Evolutionary conservation across 2,329 filamentous ascomycete genomes (phyloP).

Genomic region (Colletotrichum tropicale): DNA sequence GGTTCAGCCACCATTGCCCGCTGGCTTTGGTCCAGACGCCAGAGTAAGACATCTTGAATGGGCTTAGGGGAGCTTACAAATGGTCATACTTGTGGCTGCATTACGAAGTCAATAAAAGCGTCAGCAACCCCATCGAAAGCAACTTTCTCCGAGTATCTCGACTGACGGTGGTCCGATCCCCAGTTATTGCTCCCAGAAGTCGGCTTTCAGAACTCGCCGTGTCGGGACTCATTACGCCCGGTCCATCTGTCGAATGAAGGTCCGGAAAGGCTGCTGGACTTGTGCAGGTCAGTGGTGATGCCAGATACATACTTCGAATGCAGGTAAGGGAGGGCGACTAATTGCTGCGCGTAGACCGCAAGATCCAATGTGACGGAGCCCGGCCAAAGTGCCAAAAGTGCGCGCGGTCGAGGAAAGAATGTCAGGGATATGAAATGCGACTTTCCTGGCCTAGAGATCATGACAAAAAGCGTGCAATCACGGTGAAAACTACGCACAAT

Average conservation of each 20-base stretch:
- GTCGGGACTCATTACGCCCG: fast-evolving
- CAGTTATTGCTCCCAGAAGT: background rate
- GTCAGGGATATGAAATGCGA: background rate
- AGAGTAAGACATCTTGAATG: background rate
- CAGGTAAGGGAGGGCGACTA: background rate
- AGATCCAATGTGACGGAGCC: background rate
- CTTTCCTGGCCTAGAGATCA: background rate
- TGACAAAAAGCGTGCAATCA: background rate
- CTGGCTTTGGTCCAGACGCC: background rate
- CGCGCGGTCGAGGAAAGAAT: background rate
- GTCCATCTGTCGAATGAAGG: background rate
- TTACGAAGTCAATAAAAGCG: background rate
- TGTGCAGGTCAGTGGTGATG: background rate
- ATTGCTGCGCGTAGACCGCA: background rate
- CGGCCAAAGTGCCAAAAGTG: background rate
- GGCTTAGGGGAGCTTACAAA: background rate
- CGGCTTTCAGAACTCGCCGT: background rate
- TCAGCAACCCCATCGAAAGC: background rate
- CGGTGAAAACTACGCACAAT: background rate
- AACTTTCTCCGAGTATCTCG: background rate
- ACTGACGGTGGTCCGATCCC: background rate
- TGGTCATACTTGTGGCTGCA: background rate
- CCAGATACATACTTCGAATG: fast-evolving
- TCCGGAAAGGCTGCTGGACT: background rate
- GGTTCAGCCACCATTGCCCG: background rate